These are phyloP conservation scores for Calonectria leucothoes DNA, from an alignment of 2,329 filamentous ascomycete species.

Conservation along the genomic window DNA sequence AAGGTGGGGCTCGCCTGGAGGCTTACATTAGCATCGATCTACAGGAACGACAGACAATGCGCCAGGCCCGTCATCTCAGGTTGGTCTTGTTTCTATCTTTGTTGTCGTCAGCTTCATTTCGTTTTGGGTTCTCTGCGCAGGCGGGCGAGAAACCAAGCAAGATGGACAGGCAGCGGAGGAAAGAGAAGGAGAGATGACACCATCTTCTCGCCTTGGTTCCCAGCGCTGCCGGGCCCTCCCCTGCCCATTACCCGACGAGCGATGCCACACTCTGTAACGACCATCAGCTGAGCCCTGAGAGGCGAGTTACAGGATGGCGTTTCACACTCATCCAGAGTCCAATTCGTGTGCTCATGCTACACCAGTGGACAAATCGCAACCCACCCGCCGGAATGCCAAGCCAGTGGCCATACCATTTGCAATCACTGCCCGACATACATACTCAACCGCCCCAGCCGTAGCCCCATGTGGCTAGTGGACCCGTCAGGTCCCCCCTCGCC, in stretches of 20 bases:
- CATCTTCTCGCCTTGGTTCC: neutral
- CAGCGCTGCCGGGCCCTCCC: neutral
- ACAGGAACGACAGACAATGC: neutral
- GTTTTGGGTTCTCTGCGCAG: neutral
- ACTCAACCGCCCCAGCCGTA: neutral
- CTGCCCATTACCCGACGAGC: neutral
- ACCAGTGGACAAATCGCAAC: neutral
- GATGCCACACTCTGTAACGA: slow-evolving; percentile 9
- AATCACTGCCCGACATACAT: neutral
- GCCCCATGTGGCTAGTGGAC: neutral
- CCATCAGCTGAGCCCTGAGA: neutral
- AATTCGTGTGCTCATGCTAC: neutral
- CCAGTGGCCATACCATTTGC: neutral
- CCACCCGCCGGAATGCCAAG: neutral
- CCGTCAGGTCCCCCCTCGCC: neutral
- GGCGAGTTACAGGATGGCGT: slow-evolving; percentile 7
- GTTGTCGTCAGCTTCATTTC: neutral
- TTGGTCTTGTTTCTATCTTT: neutral
- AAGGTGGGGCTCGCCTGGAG: neutral
- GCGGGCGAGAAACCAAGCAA: neutral
- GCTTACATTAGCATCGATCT: slow-evolving; percentile 1
- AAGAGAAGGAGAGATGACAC: neutral
- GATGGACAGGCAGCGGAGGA: neutral
- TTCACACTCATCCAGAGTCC: neutral
- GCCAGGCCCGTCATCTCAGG: neutral